These are phyloP conservation scores for Beauveria varroae DNA, from an alignment of 2,329 filamentous ascomycete genomes.

Conservation along the genomic window DNA sequence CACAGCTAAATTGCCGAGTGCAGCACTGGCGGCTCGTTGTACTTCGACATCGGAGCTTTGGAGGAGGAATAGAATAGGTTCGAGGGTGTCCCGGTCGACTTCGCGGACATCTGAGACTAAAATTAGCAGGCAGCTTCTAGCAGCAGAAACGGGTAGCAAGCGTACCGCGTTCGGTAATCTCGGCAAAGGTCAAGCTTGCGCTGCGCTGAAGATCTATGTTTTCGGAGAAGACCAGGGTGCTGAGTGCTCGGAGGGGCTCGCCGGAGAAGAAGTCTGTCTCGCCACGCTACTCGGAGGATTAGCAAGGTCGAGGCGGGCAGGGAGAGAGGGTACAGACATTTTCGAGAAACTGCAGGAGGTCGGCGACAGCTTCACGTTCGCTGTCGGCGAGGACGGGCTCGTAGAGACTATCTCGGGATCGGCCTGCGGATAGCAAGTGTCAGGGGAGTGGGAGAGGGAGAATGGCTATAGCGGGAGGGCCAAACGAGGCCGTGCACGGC, in stretches of 20 bases:
- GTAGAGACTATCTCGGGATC: constrained; percentile 73
- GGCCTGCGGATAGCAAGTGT: constrained; percentile 40
- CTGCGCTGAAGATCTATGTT: constrained; percentile 97
- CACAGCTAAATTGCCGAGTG: constrained; percentile 90
- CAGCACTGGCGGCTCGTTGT: constrained; percentile 90
- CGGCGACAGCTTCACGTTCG: constrained; percentile 93
- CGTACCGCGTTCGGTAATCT: constrained; percentile 95
- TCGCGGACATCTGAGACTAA: constrained; percentile 77
- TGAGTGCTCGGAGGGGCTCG: constrained; percentile 86
- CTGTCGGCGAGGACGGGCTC: constrained; percentile 88
- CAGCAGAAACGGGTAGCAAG: constrained; percentile 11
- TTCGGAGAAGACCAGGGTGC: constrained; percentile 94
- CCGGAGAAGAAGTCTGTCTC: constrained; percentile 98
- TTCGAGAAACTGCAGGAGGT: constrained; percentile 90
- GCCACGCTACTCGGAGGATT: constrained; percentile 56
- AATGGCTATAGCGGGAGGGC: background rate
- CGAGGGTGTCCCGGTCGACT: constrained; percentile 89
- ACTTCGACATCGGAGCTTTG: constrained; percentile 96
- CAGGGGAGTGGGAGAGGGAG: constrained; percentile 3
- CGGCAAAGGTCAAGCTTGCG: constrained; percentile 95
- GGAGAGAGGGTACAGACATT: constrained; percentile 60
- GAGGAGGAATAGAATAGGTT: constrained; percentile 90
- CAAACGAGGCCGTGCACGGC: background rate
- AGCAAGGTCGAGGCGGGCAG: constrained; percentile 1
- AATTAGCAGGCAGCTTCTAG: constrained; percentile 13